Percentiles rank a stretch among this genome's conserved stretches.
These are phyloP conservation scores for Telfairia occidentalis DNA, from an alignment of 331 rosid species.

Conservation along the genomic window DNA sequence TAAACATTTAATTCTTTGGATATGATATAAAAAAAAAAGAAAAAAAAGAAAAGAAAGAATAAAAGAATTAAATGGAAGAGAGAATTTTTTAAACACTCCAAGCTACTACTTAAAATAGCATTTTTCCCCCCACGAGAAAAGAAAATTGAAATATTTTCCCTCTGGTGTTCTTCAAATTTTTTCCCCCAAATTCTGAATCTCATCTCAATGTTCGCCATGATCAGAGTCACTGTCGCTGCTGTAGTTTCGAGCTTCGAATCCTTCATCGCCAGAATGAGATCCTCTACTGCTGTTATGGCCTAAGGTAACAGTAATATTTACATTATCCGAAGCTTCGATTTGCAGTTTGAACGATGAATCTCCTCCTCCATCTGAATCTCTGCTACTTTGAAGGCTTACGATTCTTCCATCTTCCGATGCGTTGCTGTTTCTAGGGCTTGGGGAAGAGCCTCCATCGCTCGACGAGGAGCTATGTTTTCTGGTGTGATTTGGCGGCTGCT, in stretches of 20 bases:
- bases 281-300: conserved; percentile 4
- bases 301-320: neutral
- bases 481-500: neutral
- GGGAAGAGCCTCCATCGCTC: neutral
- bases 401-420: conserved; percentile 3
- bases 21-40: neutral
- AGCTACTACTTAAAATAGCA: neutral
- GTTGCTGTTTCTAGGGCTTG: neutral
- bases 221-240: neutral
- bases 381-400: neutral
- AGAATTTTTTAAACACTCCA: neutral
- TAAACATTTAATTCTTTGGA: neutral
- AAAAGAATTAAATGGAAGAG: neutral
- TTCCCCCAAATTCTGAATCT: neutral
- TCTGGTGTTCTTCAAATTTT: neutral
- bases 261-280: neutral
- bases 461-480: neutral
- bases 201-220: neutral
- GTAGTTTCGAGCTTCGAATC: neutral
- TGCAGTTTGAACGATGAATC: neutral
- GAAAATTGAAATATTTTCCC: neutral
- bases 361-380: neutral
- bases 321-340: neutral
- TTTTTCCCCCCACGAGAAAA: neutral
- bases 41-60: neutral